These are phyloP conservation scores for Fraxinus ornus DNA, from an alignment of 305 asterid genomes.

Conservation along the genomic window DNA sequence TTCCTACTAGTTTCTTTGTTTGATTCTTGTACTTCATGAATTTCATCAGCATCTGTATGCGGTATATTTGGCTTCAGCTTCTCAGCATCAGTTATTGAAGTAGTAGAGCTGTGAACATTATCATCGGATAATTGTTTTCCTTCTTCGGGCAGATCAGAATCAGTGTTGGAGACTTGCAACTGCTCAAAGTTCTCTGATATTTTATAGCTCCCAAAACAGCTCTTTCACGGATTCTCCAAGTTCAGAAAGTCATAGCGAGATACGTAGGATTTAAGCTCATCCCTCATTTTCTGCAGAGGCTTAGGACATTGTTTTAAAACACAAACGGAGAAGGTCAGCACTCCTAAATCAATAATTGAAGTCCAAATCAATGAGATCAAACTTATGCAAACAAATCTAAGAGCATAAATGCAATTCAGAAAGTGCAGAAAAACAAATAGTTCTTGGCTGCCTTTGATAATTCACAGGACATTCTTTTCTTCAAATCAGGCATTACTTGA, in stretches of 20 bases:
- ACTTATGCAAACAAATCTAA: not conserved
- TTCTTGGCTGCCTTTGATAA: no score
- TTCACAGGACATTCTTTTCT: no score
- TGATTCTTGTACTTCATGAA: conserved; percentile 32
- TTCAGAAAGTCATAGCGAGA: conserved; percentile 50
- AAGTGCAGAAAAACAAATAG: not conserved
- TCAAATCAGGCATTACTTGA: no score
- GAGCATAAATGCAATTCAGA: not conserved
- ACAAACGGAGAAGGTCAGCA: not conserved
- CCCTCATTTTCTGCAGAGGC: conserved; percentile 74
- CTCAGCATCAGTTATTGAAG: conserved; percentile 47
- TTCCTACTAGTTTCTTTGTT: conserved; percentile 34
- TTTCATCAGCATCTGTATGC: conserved; percentile 34
- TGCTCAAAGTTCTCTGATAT: conserved; percentile 52
- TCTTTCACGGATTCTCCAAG: conserved; percentile 59
- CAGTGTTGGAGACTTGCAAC: conserved; percentile 49
- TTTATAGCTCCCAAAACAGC: conserved; percentile 56
- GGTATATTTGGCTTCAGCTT: conserved; percentile 43
- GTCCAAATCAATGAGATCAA: not conserved
- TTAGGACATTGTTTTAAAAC: conserved; percentile 13
- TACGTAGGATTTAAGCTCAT: conserved; percentile 65
- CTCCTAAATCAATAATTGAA: not conserved
- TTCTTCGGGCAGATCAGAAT: conserved; percentile 60
- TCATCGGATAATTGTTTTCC: conserved; percentile 58
- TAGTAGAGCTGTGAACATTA: conserved; percentile 53